Base-by-base conservation (phyloP, 1,139 yeast genomes). In the Protomyces lactucae-debilis region DNA sequence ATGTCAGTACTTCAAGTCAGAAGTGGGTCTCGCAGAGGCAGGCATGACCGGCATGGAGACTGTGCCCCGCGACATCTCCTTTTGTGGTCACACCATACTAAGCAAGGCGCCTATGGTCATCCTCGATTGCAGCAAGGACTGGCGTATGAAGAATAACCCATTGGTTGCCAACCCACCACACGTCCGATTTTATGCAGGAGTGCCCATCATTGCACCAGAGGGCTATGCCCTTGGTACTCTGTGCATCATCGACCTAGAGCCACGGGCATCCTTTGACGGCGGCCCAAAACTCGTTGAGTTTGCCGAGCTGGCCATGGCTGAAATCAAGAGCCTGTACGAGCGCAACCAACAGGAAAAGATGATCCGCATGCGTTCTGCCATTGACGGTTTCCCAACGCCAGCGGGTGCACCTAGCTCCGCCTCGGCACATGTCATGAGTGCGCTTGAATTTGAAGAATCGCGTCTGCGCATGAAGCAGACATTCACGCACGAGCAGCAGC, bases 71-170 rank as follows among this genome's bases (percentile, higher is more conserved):
- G 60, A 61, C 39, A 51, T 63, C 18, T 63, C 70, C n/a, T 56
- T 68, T 54, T 69, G 69, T 28, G 65, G 61, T 4, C 70, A 68
- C 56, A 67, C 69, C 5, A 35, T 68, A 4, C 61, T 68, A 5
- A 55, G 67, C 12, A 43, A 37, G n/a, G 64, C 59, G 8, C 69
- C 70, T 5, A 35, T 68, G 21, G 66, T 67, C 9, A 68, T 68
- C n/a, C 55, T 60, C 32, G 67, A 66, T 45, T 63, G 69, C 18
- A 52, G 56, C 37, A 59, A 46, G 32, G 70, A 68, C 54, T 68
- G 70, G 70, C 68, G 70, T 10, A 57, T 68, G 52, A 55, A 46
- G 28, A 61, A 65, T 43, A 64, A 68, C 55, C 70, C 70, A n/a
- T 56, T 67, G 6, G 69, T 68, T 9, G 36, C 35, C 18, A 56